Base-by-base conservation (phyloP, 768 basidiomycete genomes). In the Tulasnella sp. region DNA sequence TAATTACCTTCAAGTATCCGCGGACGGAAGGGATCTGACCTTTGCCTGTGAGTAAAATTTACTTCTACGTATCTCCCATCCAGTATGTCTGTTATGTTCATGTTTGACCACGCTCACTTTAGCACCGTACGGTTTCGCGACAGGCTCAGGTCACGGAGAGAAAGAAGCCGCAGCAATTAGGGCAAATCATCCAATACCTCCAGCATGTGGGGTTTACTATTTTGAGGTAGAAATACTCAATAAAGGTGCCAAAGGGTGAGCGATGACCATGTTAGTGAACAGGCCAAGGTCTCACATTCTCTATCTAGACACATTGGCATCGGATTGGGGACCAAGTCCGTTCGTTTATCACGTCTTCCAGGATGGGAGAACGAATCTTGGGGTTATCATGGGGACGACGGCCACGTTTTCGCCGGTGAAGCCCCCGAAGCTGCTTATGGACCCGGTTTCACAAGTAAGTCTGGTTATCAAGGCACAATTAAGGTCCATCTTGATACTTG, bases 331-430 rank as follows among this genome's bases (percentile, higher is more conserved):
- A 73, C 75, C 7, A 72, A 69, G 12, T 74, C 75, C 37, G 79
- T 82, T 45, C 77, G 76, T 59, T 66, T 83, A 45, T 74, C 76
- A 27, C 79, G 86, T 45, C 74, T 91, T 28, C 89, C 90, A 31
- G 89, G 89, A 19, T 86, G 82, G 83, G 85, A 90, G 62, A 68
- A 71, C 52, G 75, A 77, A 56, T 90, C 86, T 4, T 92, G 88
- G 85, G 89, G 88, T 46, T 93, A 89, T 63, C 83, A 90, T 59
- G 88, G 83, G n/a, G 87, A 91, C 58, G 88, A 86, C 59, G 89
- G 90, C 4, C 75, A 71, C 52, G 72, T 81, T 2, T 88, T 85
- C 64, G 80, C 85, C 53, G 54, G 56, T 16, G 79, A 75, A 62
- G 77, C 72, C 2, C 60, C 56, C 28, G 87, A 85, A 25, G 71